Evolutionary conservation across 345 rosid genomes (phyloP).

Genomic region (Lepidium didymum): DNA sequence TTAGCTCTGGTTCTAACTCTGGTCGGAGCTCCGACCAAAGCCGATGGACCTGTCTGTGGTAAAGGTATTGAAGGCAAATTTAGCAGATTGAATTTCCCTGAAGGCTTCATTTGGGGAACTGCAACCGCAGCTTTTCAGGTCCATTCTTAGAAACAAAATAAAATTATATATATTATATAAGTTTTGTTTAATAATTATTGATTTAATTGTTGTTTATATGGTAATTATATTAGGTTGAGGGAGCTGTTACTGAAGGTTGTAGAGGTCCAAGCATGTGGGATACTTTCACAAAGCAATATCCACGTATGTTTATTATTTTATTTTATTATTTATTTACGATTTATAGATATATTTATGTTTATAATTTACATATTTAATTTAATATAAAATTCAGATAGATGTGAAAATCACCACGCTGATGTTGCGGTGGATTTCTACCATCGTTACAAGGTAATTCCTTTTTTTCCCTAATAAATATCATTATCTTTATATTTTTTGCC

Average conservation of each 20-base stretch:
- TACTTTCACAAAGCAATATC: conserved; percentile 10
- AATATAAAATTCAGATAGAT: conserved; percentile 28
- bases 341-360: not conserved
- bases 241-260: conserved; percentile 28
- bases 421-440: conserved; percentile 42
- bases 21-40: conserved; percentile 21
- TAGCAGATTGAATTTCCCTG: conserved; percentile 27
- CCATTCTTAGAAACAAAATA: not conserved
- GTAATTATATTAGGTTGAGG: conserved; percentile 15
- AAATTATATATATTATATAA: too few species aligned
- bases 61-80: not conserved
- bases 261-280: conserved; percentile 36
- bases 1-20: conserved; percentile 13
- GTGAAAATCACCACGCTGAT: conserved; percentile 34
- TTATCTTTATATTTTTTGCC: not conserved
- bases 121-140: conserved; percentile 31
- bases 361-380: not conserved
- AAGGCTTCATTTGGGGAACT: conserved; percentile 28
- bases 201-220: not conserved
- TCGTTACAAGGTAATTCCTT: conserved; percentile 32
- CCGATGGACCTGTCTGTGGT: conserved; percentile 22
- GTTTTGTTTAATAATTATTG: not conserved
- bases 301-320: not conserved
- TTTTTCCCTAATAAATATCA: too few species aligned
- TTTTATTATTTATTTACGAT: not conserved